phyloP scores from a whole-genome alignment of 352 stramenopile species.

The Phytophthora uliginosa region DNA sequence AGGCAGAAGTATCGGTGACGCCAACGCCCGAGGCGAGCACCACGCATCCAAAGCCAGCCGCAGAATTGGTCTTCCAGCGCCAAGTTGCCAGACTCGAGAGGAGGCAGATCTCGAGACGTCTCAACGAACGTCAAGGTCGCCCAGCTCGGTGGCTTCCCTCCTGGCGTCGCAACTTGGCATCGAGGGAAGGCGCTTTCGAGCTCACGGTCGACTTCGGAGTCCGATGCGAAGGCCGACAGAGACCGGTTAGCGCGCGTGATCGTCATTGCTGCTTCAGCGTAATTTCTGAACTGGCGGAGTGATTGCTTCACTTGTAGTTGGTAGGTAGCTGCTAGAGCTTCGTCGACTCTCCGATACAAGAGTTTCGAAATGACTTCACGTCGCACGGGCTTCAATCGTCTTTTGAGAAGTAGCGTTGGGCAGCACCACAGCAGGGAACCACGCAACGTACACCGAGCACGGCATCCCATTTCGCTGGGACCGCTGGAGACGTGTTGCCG shows the following conservation, averaged over 20 bases:
- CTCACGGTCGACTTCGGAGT: slow-evolving; percentile 31
- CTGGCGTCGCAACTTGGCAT: slow-evolving; percentile 22
- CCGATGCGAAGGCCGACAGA: slow-evolving; percentile 28
- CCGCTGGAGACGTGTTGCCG: slow-evolving; percentile 30
- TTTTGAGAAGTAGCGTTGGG: slow-evolving; percentile 19
- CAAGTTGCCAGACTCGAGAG: slow-evolving; percentile 52
- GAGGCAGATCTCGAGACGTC: slow-evolving; percentile 46
- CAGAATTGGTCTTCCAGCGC: slow-evolving; percentile 80
- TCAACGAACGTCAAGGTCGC: slow-evolving; percentile 42
- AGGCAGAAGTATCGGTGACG: slow-evolving; percentile 83
- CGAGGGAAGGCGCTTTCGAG: slow-evolving; percentile 27
- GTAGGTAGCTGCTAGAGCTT: slow-evolving; percentile 25
- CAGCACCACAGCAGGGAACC: neutral
- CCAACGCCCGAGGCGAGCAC: slow-evolving; percentile 66
- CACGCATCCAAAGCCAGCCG: slow-evolving; percentile 87
- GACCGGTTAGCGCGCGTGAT: slow-evolving; percentile 10
- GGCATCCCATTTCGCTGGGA: slow-evolving; percentile 40
- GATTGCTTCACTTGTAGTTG: neutral
- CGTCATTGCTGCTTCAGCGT: slow-evolving; percentile 1
- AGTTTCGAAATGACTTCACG: slow-evolving; percentile 34
- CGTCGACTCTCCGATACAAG: slow-evolving; percentile 17
- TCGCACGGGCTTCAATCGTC: slow-evolving; percentile 5
- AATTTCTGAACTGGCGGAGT: neutral
- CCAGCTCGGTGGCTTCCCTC: slow-evolving; percentile 32
- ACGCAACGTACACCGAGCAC: slow-evolving; percentile 26